Conservation (phyloP, 2,329 filamentous ascomycete genomes). For the Bipolaris zeicola region DNA sequence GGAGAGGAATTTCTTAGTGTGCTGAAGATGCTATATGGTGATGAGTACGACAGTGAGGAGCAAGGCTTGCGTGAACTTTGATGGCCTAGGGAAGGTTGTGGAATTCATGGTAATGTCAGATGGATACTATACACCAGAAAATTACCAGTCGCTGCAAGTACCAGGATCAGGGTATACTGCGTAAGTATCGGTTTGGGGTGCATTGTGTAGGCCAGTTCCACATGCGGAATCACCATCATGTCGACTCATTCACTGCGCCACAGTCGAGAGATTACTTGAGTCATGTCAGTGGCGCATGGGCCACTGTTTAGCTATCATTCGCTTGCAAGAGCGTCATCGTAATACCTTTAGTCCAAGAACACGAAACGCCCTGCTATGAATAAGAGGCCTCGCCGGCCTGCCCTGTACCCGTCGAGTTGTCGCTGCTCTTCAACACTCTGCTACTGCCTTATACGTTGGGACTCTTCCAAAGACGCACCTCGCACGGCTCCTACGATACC, state of each 20-base stretch:
- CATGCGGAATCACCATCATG: conserved; percentile 16
- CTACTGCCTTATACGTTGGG: background rate
- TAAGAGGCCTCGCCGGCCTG: conserved; percentile 27
- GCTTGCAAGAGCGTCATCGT: conserved; percentile 37
- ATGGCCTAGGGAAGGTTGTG: background rate
- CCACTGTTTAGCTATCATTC: conserved; percentile 26
- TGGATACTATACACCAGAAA: background rate
- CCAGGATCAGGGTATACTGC: background rate
- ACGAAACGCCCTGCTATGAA: conserved; percentile 18
- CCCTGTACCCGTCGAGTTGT: conserved; percentile 3
- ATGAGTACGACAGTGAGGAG: conserved; percentile 61
- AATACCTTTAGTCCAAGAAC: conserved; percentile 26
- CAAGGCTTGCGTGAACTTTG: conserved; percentile 53
- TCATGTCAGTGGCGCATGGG: conserved; percentile 16
- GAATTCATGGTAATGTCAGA: background rate
- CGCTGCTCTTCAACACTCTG: background rate
- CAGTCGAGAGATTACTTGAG: conserved; percentile 15
- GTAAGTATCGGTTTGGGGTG: background rate
- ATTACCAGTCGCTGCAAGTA: background rate
- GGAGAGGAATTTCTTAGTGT: conserved; percentile 55
- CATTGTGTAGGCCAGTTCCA: background rate
- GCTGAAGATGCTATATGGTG: conserved; percentile 57
- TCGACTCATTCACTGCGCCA: conserved; percentile 34
- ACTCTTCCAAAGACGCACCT: conserved; percentile 4
- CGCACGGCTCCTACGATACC: conserved; percentile 19